Conservation (phyloP, 2,329 filamentous ascomycete genomes). For the Leptographium radiaticola region DNA sequence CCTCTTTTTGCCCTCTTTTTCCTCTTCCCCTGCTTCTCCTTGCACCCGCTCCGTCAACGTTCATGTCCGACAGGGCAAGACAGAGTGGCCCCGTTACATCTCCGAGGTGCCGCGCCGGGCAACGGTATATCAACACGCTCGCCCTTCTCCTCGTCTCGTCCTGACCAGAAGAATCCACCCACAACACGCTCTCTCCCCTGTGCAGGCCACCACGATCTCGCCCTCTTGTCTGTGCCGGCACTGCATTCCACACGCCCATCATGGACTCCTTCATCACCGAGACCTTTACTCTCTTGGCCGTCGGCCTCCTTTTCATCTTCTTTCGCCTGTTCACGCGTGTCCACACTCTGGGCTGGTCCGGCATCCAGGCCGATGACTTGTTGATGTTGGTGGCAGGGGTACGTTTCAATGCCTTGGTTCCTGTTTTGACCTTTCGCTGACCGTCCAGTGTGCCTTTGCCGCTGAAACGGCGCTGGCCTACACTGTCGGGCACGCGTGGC, state of each 20-base stretch:
- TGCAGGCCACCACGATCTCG: background rate
- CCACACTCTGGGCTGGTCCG: slow-evolving; percentile 30
- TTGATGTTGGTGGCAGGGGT: slow-evolving; percentile 42
- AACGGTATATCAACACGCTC: background rate
- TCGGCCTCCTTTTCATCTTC: slow-evolving; percentile 35
- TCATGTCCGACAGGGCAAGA: background rate
- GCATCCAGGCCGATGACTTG: slow-evolving; percentile 46
- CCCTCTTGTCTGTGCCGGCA: background rate
- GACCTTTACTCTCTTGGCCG: slow-evolving; percentile 34
- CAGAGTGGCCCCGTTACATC: background rate
- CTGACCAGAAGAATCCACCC: background rate
- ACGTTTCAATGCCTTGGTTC: slow-evolving; percentile 11
- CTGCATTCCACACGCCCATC: background rate
- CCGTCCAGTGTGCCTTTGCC: slow-evolving; percentile 6
- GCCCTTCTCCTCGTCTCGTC: background rate
- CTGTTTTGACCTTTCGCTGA: background rate
- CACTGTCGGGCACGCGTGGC: slow-evolving; percentile 15
- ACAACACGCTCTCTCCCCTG: background rate
- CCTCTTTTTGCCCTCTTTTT: background rate
- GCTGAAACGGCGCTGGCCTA: slow-evolving; percentile 18
- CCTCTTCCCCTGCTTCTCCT: background rate
- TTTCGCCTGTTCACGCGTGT: slow-evolving; percentile 38
- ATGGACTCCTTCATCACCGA: slow-evolving; percentile 25
- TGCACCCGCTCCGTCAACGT: background rate
- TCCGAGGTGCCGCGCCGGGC: background rate